Evolutionary conservation across 768 basidiomycete species (phyloP).

Genomic region (Pholiota conissans): DNA sequence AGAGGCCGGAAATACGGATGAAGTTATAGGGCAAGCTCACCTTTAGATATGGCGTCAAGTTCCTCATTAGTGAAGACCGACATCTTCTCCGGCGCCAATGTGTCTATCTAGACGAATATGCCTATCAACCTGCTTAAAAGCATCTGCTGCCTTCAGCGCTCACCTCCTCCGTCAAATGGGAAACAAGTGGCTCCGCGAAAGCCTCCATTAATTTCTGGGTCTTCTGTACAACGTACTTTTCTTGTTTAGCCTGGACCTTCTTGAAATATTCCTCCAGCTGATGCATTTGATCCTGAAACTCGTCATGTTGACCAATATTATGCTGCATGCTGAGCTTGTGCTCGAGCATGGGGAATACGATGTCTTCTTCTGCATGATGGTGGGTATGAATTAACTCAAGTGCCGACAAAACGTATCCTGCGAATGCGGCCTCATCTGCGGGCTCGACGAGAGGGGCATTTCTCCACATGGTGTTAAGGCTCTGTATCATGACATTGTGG

Average conservation of each 20-base stretch:
- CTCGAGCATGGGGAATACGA: constrained; percentile 4
- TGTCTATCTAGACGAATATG: neutral
- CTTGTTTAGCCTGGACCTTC: neutral
- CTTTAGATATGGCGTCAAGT: neutral
- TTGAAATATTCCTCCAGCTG: constrained; percentile 3
- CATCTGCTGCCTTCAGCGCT: neutral
- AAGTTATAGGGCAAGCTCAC: neutral
- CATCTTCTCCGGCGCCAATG: neutral
- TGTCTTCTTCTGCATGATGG: constrained; percentile 8
- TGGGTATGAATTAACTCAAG: neutral
- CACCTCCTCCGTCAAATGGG: constrained; percentile 9
- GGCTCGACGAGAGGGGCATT: constrained; percentile 7
- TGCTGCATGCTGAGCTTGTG: constrained; percentile 7
- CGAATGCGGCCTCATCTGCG: constrained; percentile 6
- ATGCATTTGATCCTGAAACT: neutral
- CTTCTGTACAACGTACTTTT: constrained; percentile 5
- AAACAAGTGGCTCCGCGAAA: constrained; percentile 4
- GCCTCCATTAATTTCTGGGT: constrained; percentile 1
- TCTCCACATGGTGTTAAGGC: constrained; percentile 15
- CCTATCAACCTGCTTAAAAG: too few species aligned
- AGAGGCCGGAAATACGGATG: neutral
- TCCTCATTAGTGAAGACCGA: neutral
- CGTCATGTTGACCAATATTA: constrained; percentile 10
- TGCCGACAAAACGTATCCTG: neutral
- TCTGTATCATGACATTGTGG: constrained; percentile 23